Evolutionary conservation across 2,329 filamentous ascomycete species (phyloP).

Genomic region (Rhinocladiella mackenziei): DNA sequence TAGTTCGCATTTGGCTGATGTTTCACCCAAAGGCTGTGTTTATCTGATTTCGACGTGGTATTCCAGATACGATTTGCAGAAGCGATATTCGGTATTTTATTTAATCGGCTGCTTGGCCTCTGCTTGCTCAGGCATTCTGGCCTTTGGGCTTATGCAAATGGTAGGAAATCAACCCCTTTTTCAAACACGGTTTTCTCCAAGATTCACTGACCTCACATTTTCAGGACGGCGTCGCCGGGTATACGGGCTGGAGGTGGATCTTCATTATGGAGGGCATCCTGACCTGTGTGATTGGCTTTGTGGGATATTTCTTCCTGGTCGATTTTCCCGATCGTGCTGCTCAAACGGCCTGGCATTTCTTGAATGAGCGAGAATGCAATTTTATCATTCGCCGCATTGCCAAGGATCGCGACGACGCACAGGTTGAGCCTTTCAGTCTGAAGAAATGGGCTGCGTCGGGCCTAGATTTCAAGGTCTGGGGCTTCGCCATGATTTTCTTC

Average conservation of each 20-base stretch:
- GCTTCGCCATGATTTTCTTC: slow-evolving; percentile 49
- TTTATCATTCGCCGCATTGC: slow-evolving; percentile 46
- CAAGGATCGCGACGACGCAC: slow-evolving; percentile 51
- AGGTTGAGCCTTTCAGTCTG: slow-evolving; percentile 46
- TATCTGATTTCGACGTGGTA: slow-evolving; percentile 54
- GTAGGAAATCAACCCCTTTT: slow-evolving; percentile 2
- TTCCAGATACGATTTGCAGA: slow-evolving; percentile 34
- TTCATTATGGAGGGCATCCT: slow-evolving; percentile 28
- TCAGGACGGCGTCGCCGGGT: slow-evolving; percentile 9
- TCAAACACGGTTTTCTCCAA: background rate
- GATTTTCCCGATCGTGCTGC: slow-evolving; percentile 37
- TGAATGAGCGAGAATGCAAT: slow-evolving; percentile 28
- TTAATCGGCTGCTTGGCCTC: slow-evolving; percentile 46
- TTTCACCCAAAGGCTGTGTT: slow-evolving; percentile 46
- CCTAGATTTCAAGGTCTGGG: slow-evolving; percentile 53
- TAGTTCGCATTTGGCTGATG: background rate
- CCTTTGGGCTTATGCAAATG: slow-evolving; percentile 41
- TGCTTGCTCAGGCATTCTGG: slow-evolving; percentile 48
- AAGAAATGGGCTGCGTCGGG: slow-evolving; percentile 47
- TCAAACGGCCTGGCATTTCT: slow-evolving; percentile 33
- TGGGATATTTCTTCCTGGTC: slow-evolving; percentile 36
- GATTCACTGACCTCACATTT: background rate
- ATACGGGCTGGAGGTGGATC: slow-evolving; percentile 19
- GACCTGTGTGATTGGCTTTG: slow-evolving; percentile 29
- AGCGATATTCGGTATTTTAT: slow-evolving; percentile 47